Evolutionary conservation across 176 grass and related monocot species (phyloP).

Genomic region (Oryza coarctata): DNA sequence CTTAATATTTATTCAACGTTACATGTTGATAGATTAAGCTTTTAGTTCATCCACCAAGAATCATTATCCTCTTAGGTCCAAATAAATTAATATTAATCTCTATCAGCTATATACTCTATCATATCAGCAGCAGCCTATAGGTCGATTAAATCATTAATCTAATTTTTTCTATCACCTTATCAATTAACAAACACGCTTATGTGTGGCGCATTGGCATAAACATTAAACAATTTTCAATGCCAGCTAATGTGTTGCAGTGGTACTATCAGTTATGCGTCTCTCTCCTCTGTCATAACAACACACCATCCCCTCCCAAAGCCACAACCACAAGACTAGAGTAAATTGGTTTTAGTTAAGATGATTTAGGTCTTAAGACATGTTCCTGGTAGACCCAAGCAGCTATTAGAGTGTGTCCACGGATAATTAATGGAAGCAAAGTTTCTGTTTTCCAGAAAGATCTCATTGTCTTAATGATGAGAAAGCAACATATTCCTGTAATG

Average conservation of each 20-base stretch:
- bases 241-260: neutral
- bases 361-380: neutral
- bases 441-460: conserved; percentile 18
- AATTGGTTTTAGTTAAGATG: neutral
- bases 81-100: too few species aligned
- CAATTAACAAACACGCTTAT: too few species aligned
- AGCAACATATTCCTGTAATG: conserved; percentile 19
- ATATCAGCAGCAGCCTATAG: too few species aligned
- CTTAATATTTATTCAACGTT: too few species aligned
- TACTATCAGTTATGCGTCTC: neutral
- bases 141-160: too few species aligned
- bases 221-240: too few species aligned
- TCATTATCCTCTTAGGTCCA: too few species aligned
- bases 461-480: conserved; percentile 8
- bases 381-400: neutral
- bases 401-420: neutral
- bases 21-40: too few species aligned
- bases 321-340: neutral
- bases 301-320: neutral
- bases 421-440: neutral
- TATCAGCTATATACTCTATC: too few species aligned
- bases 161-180: too few species aligned
- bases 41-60: too few species aligned
- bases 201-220: too few species aligned
- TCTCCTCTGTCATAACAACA: neutral